Percentiles rank a stretch among this genome's conserved stretches.
phyloP scores from a whole-genome alignment of 2,329 filamentous ascomycete species.

The Pseudocercospora ulei region DNA sequence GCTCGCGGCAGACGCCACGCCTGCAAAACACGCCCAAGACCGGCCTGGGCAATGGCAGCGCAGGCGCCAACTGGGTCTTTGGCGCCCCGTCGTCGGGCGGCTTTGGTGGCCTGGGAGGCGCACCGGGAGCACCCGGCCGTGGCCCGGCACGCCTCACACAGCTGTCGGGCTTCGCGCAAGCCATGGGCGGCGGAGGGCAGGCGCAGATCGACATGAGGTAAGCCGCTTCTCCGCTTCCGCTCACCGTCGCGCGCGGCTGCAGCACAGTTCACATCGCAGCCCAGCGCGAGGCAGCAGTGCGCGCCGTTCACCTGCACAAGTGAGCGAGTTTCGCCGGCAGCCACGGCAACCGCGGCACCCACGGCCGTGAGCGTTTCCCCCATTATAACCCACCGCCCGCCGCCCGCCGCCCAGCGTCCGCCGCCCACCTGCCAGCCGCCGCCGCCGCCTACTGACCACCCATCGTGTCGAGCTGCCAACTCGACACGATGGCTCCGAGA shows the following conservation, averaged over 20 bases:
- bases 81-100: slow-evolving; percentile 47
- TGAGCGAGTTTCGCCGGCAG: too few species aligned
- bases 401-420: too few species aligned
- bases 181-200: slow-evolving; percentile 32
- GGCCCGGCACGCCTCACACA: slow-evolving; percentile 22
- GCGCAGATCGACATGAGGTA: slow-evolving; percentile 34
- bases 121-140: slow-evolving; percentile 21
- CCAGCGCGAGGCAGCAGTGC: too few species aligned
- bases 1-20: slow-evolving; percentile 25
- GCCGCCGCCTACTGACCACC: not conserved
- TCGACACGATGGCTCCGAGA: slow-evolving; percentile 6
- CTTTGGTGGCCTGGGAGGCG: slow-evolving; percentile 20
- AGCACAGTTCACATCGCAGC: too few species aligned
- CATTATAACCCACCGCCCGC: too few species aligned
- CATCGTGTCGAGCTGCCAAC: slow-evolving; percentile 4
- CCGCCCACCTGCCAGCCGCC: slow-evolving; percentile 1
- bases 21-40: slow-evolving; percentile 32
- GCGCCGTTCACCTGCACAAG: too few species aligned
- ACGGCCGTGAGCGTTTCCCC: too few species aligned
- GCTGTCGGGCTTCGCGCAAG: slow-evolving; percentile 33
- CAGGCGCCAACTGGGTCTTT: slow-evolving; percentile 47
- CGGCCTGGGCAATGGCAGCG: slow-evolving; percentile 41
- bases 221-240: slow-evolving; percentile 17
- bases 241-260: slow-evolving; percentile 1
- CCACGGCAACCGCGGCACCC: too few species aligned